phyloP scores from a whole-genome alignment of 345 rosid species.

The Eutrema japonicum region DNA sequence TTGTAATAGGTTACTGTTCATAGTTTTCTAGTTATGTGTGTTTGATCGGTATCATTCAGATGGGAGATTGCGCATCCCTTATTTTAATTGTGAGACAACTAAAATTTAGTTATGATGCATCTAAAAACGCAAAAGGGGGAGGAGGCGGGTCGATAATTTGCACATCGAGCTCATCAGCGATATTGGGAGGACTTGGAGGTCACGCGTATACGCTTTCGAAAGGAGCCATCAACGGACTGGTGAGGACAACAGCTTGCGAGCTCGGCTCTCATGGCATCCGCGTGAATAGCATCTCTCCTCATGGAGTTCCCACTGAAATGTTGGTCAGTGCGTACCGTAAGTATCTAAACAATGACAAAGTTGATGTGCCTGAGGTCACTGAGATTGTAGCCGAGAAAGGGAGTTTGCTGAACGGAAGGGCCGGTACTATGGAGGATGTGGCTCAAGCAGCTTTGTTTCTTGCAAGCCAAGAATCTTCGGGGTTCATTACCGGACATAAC shows the following conservation, averaged over 20 bases:
- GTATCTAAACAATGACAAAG: constrained; percentile 50
- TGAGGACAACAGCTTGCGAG: constrained; percentile 71
- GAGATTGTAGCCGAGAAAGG: constrained; percentile 60
- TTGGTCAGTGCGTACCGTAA: constrained; percentile 58
- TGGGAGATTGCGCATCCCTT: not conserved
- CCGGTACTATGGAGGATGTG: constrained; percentile 61
- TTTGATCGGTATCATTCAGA: not conserved
- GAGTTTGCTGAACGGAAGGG: constrained; percentile 65
- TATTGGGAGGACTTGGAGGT: constrained; percentile 81
- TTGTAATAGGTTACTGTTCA: not conserved
- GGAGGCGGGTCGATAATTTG: constrained; percentile 73
- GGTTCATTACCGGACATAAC: constrained; percentile 77
- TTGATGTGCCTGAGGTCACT: constrained; percentile 54
- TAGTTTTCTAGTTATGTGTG: not conserved
- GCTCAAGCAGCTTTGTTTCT: constrained; percentile 77
- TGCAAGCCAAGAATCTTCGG: constrained; percentile 63
- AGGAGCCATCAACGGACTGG: constrained; percentile 66
- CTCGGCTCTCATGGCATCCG: constrained; percentile 71
- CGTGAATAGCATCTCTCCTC: constrained; percentile 84
- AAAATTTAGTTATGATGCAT: constrained; percentile 3
- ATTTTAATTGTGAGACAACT: not conserved
- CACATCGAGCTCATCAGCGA: constrained; percentile 76
- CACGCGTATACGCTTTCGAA: constrained; percentile 74
- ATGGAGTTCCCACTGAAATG: constrained; percentile 91
- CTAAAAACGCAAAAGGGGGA: constrained; percentile 46